Evolutionary conservation across 306 rosid genomes (phyloP).

Genomic region (Vigna radiata): DNA sequence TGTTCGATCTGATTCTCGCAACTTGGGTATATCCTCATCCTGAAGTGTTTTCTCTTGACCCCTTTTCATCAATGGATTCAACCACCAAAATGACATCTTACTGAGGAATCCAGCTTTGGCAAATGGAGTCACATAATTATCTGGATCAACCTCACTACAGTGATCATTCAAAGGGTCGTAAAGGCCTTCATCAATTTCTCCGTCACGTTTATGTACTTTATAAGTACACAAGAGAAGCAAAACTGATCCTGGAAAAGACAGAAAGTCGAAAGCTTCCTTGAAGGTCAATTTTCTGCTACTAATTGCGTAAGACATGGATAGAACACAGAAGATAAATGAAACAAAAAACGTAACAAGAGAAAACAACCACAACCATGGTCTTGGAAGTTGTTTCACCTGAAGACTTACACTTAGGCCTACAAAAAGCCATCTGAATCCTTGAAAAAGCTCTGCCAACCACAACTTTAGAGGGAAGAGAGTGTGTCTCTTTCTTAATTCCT

Average conservation of each 20-base stretch:
- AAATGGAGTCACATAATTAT: constrained; percentile 34
- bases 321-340: constrained; percentile 31
- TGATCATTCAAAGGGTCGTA: constrained; percentile 53
- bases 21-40: constrained; percentile 66
- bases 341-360: constrained; percentile 48
- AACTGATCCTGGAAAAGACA: constrained; percentile 36
- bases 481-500: constrained; percentile 48
- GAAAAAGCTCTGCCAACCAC: constrained; percentile 52
- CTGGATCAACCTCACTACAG: constrained; percentile 38
- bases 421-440: constrained; percentile 56
- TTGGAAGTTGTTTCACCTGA: constrained; percentile 46
- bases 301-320: constrained; percentile 38
- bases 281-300: constrained; percentile 35
- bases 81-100: constrained; percentile 66
- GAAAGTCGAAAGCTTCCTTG: constrained; percentile 39
- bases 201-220: constrained; percentile 27
- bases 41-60: constrained; percentile 61
- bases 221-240: constrained; percentile 47
- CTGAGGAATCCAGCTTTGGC: constrained; percentile 60
- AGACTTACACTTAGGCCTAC: constrained; percentile 54
- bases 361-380: constrained; percentile 45
- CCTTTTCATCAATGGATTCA: constrained; percentile 66
- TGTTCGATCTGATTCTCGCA: constrained; percentile 59
- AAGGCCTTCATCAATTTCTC: constrained; percentile 43
- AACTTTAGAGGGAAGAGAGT: constrained; percentile 53